These are phyloP conservation scores for Anthostomella pinea DNA, from an alignment of 2,329 filamentous ascomycete species.

Conservation along the genomic window DNA sequence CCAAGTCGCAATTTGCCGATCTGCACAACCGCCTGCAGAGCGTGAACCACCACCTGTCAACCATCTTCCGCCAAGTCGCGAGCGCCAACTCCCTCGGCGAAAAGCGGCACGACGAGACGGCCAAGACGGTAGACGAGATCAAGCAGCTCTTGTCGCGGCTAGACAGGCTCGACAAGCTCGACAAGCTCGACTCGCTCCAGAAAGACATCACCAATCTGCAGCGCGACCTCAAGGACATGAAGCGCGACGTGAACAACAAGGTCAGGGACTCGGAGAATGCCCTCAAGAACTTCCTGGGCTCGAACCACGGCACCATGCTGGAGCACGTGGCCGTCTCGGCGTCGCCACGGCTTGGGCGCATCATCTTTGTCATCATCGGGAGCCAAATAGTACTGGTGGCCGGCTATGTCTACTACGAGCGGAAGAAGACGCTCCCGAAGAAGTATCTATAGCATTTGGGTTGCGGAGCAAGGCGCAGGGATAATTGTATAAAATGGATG, in stretches of 20 bases:
- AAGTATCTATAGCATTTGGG: constrained; percentile 68
- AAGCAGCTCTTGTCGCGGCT: constrained; percentile 42
- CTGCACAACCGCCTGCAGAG: constrained; percentile 79
- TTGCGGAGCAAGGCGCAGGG: constrained; percentile 4
- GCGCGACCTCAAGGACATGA: constrained; percentile 56
- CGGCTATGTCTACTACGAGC: constrained; percentile 76
- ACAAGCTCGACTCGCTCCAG: constrained; percentile 43
- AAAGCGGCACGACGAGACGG: constrained; percentile 55
- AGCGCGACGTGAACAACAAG: constrained; percentile 51
- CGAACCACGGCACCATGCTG: constrained; percentile 49
- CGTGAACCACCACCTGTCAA: constrained; percentile 65
- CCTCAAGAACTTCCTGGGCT: constrained; percentile 50
- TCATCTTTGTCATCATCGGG: constrained; percentile 69
- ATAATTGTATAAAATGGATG: constrained; percentile 13
- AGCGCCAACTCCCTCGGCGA: constrained; percentile 50
- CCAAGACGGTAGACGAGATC: constrained; percentile 45
- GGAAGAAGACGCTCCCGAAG: constrained; percentile 76
- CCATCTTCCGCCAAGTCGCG: constrained; percentile 57
- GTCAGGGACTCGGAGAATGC: constrained; percentile 49
- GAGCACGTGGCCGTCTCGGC: constrained; percentile 45
- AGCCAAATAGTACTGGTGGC: constrained; percentile 70
- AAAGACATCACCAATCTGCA: constrained; percentile 52
- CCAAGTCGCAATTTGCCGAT: constrained; percentile 70
- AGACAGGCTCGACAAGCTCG: constrained; percentile 41
- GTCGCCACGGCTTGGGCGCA: constrained; percentile 47